These are phyloP conservation scores for Mycena sanguinolenta DNA, from an alignment of 768 basidiomycete species.

Conservation along the genomic window DNA sequence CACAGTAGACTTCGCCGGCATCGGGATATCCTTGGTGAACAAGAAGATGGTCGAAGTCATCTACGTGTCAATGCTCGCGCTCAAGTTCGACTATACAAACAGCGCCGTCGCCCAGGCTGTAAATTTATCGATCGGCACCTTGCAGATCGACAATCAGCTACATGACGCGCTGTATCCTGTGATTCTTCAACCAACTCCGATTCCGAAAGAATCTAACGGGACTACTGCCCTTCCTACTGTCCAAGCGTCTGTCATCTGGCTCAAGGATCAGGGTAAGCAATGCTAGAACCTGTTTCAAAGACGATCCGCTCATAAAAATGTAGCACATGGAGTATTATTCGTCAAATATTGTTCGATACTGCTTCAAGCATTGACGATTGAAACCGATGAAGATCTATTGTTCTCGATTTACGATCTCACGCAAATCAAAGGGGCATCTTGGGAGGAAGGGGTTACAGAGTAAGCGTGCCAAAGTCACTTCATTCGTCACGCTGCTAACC, in stretches of 20 bases:
- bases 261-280: constrained; percentile 90
- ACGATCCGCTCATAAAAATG: background rate
- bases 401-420: constrained; percentile 93
- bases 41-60: constrained; percentile 89
- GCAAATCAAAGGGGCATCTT: constrained; percentile 91
- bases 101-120: constrained; percentile 85
- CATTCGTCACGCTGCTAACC: constrained; percentile 22
- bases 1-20: constrained; percentile 85
- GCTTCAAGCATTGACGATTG: constrained; percentile 93
- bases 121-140: constrained; percentile 83
- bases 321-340: constrained; percentile 98
- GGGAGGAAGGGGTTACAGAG: constrained; percentile 86
- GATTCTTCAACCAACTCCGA: constrained; percentile 92
- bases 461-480: constrained; percentile 51
- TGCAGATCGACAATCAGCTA: constrained; percentile 97
- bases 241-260: constrained; percentile 87
- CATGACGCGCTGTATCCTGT: constrained; percentile 97
- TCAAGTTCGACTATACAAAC: constrained; percentile 89
- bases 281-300: background rate
- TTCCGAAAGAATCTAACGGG: constrained; percentile 80
- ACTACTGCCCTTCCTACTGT: constrained; percentile 90
- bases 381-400: constrained; percentile 97
- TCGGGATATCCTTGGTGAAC: constrained; percentile 94
- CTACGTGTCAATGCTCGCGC: constrained; percentile 82
- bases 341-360: constrained; percentile 97